These are phyloP conservation scores for Monascus purpureus DNA, from an alignment of 495 filamentous ascomycete species.

Conservation along the genomic window DNA sequence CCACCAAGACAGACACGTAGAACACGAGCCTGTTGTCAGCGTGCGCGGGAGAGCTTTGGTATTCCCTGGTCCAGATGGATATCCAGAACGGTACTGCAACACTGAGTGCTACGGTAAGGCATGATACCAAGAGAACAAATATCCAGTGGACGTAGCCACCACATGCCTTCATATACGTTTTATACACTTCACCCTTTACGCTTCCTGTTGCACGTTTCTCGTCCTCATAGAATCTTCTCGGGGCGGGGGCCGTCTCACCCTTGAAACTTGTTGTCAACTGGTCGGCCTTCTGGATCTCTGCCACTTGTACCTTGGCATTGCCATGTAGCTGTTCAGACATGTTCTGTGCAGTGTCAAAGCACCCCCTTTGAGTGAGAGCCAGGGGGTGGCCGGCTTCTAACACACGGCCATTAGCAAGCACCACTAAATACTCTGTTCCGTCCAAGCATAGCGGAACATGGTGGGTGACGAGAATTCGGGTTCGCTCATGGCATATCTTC, in stretches of 20 bases:
- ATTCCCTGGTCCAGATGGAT: too few species aligned
- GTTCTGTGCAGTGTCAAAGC: constrained; percentile 20
- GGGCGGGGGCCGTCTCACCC: constrained; percentile 4
- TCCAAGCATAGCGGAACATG: constrained; percentile 60
- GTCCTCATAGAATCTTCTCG: constrained; percentile 55
- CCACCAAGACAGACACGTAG: too few species aligned
- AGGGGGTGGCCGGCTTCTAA: constrained; percentile 16
- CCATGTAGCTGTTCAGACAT: too few species aligned
- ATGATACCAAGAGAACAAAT: constrained; percentile 34
- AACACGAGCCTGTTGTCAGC: too few species aligned
- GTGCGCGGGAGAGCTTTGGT: too few species aligned
- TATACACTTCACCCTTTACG: constrained; percentile 48
- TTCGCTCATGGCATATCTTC: constrained; percentile 51
- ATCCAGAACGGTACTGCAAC: too few species aligned
- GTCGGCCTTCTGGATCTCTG: constrained; percentile 16
- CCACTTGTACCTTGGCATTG: too few species aligned
- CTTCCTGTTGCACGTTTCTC: constrained; percentile 54
- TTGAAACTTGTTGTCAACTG: constrained; percentile 17
- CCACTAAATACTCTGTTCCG: constrained; percentile 54
- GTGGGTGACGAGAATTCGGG: constrained; percentile 70
- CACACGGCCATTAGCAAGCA: constrained; percentile 47
- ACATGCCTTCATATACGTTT: constrained; percentile 46
- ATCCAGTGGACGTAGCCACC: constrained; percentile 53
- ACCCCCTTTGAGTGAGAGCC: constrained; percentile 2
- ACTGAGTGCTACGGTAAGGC: constrained; percentile 28